phyloP scores from a whole-genome alignment of 805 yeast species.

The Candida ficus region DNA sequence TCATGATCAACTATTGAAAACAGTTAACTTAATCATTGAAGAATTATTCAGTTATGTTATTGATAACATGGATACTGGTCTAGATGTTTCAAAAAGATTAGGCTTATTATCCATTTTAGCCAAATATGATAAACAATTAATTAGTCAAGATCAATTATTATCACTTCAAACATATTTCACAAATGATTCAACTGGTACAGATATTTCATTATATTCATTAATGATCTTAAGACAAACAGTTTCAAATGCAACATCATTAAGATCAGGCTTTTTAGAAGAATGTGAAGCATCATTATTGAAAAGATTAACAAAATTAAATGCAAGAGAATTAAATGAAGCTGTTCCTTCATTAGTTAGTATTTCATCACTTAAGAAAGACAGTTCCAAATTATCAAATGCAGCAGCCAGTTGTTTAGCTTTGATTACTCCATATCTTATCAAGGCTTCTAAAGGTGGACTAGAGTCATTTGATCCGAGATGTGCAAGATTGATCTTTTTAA shows the following conservation, averaged over 20 bases:
- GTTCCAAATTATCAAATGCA: slow-evolving; percentile 51
- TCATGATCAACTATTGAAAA: slow-evolving; percentile 15
- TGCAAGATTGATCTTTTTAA: slow-evolving; percentile 51
- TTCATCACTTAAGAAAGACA: slow-evolving; percentile 40
- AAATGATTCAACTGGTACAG: slow-evolving; percentile 38
- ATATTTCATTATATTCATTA: slow-evolving; percentile 44
- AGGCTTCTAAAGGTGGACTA: slow-evolving; percentile 22
- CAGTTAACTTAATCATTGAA: slow-evolving; percentile 30
- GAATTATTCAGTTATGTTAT: slow-evolving; percentile 32
- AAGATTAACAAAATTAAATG: slow-evolving; percentile 54
- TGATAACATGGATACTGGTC: slow-evolving; percentile 27
- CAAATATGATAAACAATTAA: slow-evolving; percentile 44
- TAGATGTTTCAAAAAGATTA: slow-evolving; percentile 32
- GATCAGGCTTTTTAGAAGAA: slow-evolving; percentile 43
- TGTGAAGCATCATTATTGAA: slow-evolving; percentile 49
- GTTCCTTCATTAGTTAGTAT: slow-evolving; percentile 64
- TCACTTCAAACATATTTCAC: slow-evolving; percentile 61
- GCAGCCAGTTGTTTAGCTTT: slow-evolving; percentile 54
- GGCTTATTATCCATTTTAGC: slow-evolving; percentile 54
- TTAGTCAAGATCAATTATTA: slow-evolving; percentile 62
- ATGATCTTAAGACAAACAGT: slow-evolving; percentile 49
- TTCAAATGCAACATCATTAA: slow-evolving; percentile 37
- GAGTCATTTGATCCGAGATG: slow-evolving; percentile 39
- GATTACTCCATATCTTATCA: slow-evolving; percentile 41
- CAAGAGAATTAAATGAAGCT: slow-evolving; percentile 64